Evolutionary conservation across 2,329 filamentous ascomycete genomes (phyloP).

Genomic region (Phialemoniopsis sp.): DNA sequence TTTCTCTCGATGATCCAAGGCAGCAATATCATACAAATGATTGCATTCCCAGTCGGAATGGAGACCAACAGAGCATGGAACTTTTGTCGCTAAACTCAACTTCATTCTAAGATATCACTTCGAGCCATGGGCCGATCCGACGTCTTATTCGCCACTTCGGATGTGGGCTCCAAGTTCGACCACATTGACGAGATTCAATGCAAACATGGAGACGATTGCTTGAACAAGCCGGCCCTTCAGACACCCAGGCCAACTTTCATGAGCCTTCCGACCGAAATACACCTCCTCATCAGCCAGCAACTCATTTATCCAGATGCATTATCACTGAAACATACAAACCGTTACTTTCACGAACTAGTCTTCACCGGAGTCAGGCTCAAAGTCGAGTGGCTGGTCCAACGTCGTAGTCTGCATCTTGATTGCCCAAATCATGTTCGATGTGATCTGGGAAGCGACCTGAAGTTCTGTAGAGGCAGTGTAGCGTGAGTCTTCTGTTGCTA

Average conservation of each 20-base stretch:
- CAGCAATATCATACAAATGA: no score
- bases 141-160: no score
- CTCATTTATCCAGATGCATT: slow-evolving; percentile 69
- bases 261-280: slow-evolving; percentile 62
- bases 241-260: slow-evolving; percentile 25
- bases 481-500: slow-evolving; percentile 42
- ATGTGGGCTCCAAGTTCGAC: no score
- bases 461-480: slow-evolving; percentile 57
- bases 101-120: no score
- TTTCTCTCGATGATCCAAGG: no score
- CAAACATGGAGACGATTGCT: no score
- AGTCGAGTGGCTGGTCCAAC: slow-evolving; percentile 64
- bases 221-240: no score
- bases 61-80: no score
- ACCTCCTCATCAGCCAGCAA: slow-evolving; percentile 54
- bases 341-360: slow-evolving; percentile 60
- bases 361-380: slow-evolving; percentile 63
- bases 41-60: no score
- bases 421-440: slow-evolving; percentile 57
- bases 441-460: slow-evolving; percentile 53
- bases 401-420: slow-evolving; percentile 58
- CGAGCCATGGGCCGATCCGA: no score
- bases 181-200: neutral
- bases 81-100: no score
- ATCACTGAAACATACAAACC: slow-evolving; percentile 62